Percentiles rank a stretch among this genome's conserved stretches.
Evolutionary conservation across 1,284 basidiomycete species (phyloP).

Genomic region (Wolfiporia cocos): DNA sequence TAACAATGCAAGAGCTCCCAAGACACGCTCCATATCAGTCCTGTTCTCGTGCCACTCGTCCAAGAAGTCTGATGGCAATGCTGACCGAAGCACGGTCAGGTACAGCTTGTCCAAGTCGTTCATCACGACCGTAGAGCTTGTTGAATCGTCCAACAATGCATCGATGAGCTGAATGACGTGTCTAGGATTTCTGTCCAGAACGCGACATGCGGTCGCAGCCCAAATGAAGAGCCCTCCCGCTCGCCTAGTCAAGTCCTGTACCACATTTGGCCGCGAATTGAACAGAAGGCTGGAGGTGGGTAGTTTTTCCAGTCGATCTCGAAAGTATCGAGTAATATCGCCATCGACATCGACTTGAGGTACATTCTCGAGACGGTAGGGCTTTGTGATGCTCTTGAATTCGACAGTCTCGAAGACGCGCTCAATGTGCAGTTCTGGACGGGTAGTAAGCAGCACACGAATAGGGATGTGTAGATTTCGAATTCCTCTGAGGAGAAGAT

Average conservation of each 20-base stretch:
- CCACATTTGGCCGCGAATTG: background rate
- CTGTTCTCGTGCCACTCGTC: too few relatives aligned
- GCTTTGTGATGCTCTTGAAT: background rate
- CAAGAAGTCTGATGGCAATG: background rate
- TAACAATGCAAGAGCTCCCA: slow-evolving; percentile 1
- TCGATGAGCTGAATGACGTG: background rate
- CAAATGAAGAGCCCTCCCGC: background rate
- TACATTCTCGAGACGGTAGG: background rate
- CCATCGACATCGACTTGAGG: background rate
- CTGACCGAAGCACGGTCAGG: too few relatives aligned
- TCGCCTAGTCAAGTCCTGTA: background rate
- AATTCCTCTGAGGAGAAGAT: background rate
- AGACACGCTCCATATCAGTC: background rate
- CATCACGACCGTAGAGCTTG: background rate
- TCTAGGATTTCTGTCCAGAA: background rate
- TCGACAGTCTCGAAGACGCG: background rate
- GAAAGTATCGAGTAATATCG: background rate
- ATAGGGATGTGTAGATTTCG: background rate
- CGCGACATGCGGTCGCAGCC: background rate
- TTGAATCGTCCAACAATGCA: background rate
- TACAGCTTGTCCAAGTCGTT: background rate
- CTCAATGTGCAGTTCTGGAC: slow-evolving; percentile 3
- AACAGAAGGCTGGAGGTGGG: background rate
- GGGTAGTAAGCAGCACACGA: slow-evolving; percentile 9
- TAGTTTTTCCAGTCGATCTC: background rate